These are phyloP conservation scores for Cunninghamia lanceolata DNA, from an alignment of 75 land plant species.

Conservation along the genomic window DNA sequence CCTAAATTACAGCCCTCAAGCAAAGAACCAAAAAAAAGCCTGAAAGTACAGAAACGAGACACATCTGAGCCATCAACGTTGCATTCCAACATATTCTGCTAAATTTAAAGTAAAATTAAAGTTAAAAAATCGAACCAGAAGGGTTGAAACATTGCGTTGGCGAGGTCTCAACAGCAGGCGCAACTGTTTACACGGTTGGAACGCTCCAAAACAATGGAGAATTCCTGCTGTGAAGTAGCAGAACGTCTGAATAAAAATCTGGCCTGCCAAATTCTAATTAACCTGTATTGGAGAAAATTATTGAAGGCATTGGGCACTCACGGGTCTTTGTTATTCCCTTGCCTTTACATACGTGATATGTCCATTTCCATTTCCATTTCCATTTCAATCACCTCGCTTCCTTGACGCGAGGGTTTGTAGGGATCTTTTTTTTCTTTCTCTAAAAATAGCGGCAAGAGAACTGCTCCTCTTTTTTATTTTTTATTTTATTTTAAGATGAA, in stretches of 20 bases:
- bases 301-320: not conserved
- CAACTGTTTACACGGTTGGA: not conserved
- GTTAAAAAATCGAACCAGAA: not conserved
- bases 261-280: not conserved
- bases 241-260: not conserved
- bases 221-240: not conserved
- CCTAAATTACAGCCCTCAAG: not conserved
- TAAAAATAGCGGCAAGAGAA: no score
- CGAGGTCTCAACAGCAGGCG: not conserved
- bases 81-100: not conserved
- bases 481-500: no score
- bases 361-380: no score
- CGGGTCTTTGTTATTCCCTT: not conserved
- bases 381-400: no score
- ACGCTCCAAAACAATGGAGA: not conserved
- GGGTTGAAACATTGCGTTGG: slow-evolving; percentile 11
- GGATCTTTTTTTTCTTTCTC: no score
- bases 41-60: no score
- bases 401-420: no score
- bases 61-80: no score
- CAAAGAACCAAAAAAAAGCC: no score
- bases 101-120: not conserved
- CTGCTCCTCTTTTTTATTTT: no score
- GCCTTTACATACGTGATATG: no score
- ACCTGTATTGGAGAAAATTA: not conserved